Evolutionary conservation across 2,329 filamentous ascomycete species (phyloP).

Genomic region (Aspergillus clavatus): DNA sequence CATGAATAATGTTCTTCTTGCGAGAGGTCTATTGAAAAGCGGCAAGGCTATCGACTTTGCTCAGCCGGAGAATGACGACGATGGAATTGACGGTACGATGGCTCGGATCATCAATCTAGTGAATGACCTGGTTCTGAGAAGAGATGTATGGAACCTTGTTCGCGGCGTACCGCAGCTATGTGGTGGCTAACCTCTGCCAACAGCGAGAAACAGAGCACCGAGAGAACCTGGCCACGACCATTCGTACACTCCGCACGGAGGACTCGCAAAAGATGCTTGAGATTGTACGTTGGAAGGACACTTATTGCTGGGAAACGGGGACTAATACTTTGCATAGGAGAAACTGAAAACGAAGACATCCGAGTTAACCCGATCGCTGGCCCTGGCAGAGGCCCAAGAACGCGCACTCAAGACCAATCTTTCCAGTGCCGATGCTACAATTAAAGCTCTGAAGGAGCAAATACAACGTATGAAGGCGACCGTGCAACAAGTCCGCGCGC

Average conservation of each 20-base stretch:
- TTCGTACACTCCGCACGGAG: slow-evolving; percentile 71
- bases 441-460: slow-evolving; percentile 78
- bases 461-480: slow-evolving; percentile 71
- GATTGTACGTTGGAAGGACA: slow-evolving; percentile 46
- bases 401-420: slow-evolving; percentile 64
- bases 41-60: slow-evolving; percentile 69
- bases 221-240: slow-evolving; percentile 72
- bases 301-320: background rate
- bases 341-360: slow-evolving; percentile 51
- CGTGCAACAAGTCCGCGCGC: slow-evolving; percentile 75
- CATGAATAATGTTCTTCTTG: slow-evolving; percentile 62
- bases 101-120: slow-evolving; percentile 85
- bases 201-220: slow-evolving; percentile 86
- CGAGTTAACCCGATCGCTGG: slow-evolving; percentile 54
- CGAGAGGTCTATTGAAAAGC: slow-evolving; percentile 58
- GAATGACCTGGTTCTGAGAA: slow-evolving; percentile 83
- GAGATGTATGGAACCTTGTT: slow-evolving; percentile 63
- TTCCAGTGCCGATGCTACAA: slow-evolving; percentile 66
- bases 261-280: slow-evolving; percentile 68
- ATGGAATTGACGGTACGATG: slow-evolving; percentile 63
- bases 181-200: slow-evolving; percentile 9
- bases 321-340: slow-evolving; percentile 36
- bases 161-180: background rate
- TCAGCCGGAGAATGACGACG: slow-evolving; percentile 59
- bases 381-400: slow-evolving; percentile 64